Evolutionary conservation across 2,329 filamentous ascomycete species (phyloP).

Genomic region (Colletotrichum falcatum): DNA sequence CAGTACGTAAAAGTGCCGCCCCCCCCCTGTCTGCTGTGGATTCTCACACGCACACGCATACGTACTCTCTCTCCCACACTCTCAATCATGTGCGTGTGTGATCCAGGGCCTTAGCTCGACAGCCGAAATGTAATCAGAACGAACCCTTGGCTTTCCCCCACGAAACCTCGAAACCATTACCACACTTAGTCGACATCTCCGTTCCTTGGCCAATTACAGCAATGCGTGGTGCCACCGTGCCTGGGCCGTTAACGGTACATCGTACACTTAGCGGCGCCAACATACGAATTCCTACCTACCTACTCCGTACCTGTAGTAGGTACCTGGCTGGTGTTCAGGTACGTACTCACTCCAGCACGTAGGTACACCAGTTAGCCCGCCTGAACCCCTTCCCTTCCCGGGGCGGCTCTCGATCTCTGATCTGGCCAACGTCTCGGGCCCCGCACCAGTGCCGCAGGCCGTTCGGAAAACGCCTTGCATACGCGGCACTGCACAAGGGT

Average conservation of each 20-base stretch:
- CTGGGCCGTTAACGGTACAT: slow-evolving; percentile 18
- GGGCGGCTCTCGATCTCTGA: slow-evolving; percentile 40
- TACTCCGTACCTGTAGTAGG: no score
- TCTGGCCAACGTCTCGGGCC: slow-evolving; percentile 37
- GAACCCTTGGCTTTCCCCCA: slow-evolving; percentile 21
- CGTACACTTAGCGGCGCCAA: slow-evolving; percentile 8
- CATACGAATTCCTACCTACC: no score
- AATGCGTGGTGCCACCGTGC: slow-evolving; percentile 1
- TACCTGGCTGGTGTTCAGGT: no score
- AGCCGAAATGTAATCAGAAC: slow-evolving; percentile 31
- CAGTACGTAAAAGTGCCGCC: neutral
- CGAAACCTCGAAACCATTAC: slow-evolving; percentile 39
- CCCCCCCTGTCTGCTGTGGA: neutral
- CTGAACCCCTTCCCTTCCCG: slow-evolving; percentile 14
- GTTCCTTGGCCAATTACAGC: slow-evolving; percentile 8
- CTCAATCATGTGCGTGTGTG: neutral
- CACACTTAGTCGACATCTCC: slow-evolving; percentile 37
- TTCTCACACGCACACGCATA: neutral
- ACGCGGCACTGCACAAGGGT: neutral
- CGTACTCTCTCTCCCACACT: no score
- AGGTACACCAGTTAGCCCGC: slow-evolving; percentile 5
- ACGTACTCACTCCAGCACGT: neutral
- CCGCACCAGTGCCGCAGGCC: slow-evolving; percentile 27
- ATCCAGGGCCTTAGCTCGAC: slow-evolving; percentile 14
- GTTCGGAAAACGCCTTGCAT: slow-evolving; percentile 10